Evolutionary conservation across 2,329 filamentous ascomycete species (phyloP).

Genomic region (Setomelanomma holmii): DNA sequence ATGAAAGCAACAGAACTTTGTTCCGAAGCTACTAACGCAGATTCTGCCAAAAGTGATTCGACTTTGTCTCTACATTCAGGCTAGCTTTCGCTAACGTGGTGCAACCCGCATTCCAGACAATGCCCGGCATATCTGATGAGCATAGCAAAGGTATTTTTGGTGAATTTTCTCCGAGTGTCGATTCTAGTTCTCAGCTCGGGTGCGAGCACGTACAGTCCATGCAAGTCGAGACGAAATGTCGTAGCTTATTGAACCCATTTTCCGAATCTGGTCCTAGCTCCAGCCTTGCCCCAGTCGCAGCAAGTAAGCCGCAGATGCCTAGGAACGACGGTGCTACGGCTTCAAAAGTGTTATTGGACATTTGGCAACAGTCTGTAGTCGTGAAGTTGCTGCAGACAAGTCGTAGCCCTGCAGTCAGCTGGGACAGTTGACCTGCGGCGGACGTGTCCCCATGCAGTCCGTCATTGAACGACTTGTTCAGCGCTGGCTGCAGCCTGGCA

Average conservation of each 20-base stretch:
- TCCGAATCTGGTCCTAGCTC: constrained; percentile 20
- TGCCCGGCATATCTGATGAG: too few relatives aligned
- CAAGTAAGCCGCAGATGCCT: constrained; percentile 21
- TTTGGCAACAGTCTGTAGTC: neutral
- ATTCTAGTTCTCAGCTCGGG: constrained; percentile 3
- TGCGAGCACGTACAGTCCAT: constrained; percentile 2
- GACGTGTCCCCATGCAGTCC: neutral
- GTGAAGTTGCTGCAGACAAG: constrained; percentile 5
- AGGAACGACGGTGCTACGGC: constrained; percentile 7
- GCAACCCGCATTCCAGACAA: too few relatives aligned
- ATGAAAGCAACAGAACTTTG: neutral
- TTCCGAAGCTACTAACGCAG: too few relatives aligned
- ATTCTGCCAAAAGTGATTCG: too few relatives aligned
- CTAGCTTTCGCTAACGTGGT: too few relatives aligned
- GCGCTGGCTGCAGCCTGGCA: too few relatives aligned
- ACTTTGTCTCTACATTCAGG: too few relatives aligned
- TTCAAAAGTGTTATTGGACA: constrained; percentile 14
- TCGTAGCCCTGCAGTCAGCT: constrained; percentile 13
- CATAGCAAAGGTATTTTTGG: too few relatives aligned
- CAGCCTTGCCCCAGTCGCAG: constrained; percentile 6
- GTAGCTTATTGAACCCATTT: constrained; percentile 21
- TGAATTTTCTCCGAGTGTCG: too few relatives aligned
- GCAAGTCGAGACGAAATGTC: constrained; percentile 7
- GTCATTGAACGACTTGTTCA: neutral
- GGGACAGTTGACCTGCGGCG: neutral